Base-by-base conservation (phyloP, 768 basidiomycete species). In the Lepiota venenata region DNA sequence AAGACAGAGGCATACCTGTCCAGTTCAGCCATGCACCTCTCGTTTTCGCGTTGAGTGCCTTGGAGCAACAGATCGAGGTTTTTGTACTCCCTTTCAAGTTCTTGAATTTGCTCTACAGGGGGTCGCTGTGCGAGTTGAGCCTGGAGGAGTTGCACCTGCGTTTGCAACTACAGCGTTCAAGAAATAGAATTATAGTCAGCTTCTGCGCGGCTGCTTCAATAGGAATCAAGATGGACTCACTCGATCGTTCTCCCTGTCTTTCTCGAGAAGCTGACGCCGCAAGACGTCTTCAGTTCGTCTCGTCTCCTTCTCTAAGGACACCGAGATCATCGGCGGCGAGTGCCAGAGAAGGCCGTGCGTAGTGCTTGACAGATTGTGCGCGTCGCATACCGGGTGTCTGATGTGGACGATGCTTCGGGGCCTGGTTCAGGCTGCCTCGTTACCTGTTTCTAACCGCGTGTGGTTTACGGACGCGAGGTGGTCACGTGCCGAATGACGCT, bases 31-130 rank as follows among this genome's bases (percentile, higher is more conserved):
- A 93, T 92, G 58, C 85, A 87, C 46, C 86, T 76, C 60, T 92
- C 90, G 61, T 93, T 93, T 71, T 93, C 91, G 47, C 89, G 73
- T 58, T 91, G 89, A 0, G 91, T 92, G 0, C 90, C 91, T 56
- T 88, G 81, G 0, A 91, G 69, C 2, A 93, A 72, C 15, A 93
- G 72, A 37, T 91, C 91, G 1, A 91, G 71, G 54, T 88, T 86
- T 60, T 82, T 82, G 61, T 84, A 83, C 59, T 92, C 91, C 62
- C 82, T 84, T 66, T 87, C 76, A 29, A 91, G 68, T 35, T 75
- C 76, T 55, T 88, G 83, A 22, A 92, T 73, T 0, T 71, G 71
- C 57, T 91, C 87, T 36, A 85, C 56, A 4, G 89, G 82, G 11
- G 90, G 90, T 11, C 90, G 76, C 49, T 83, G 73, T 0, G 81